These are phyloP conservation scores for Umbilicus rupestris DNA, from an alignment of 164 flowering plant species.

Conservation along the genomic window DNA sequence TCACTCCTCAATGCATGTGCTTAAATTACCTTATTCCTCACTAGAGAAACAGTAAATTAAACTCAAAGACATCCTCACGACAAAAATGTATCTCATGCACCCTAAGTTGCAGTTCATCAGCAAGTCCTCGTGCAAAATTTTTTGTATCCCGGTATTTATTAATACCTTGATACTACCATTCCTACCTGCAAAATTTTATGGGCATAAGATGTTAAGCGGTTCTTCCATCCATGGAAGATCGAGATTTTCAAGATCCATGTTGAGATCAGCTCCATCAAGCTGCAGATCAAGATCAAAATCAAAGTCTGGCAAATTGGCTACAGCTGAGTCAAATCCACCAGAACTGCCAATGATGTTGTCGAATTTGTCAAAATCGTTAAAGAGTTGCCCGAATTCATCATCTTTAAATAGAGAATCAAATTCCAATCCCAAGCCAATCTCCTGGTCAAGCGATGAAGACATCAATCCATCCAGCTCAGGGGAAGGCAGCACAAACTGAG, in stretches of 20 bases:
- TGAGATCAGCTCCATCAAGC: conserved; percentile 46
- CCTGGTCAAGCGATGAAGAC: not conserved
- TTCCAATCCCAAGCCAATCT: conserved; percentile 9
- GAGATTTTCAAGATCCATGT: conserved; percentile 39
- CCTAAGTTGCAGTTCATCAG: too few relatives aligned
- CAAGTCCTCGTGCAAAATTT: too few relatives aligned
- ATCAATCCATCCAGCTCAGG: not conserved
- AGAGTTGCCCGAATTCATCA: not conserved
- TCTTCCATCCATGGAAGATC: conserved; percentile 55
- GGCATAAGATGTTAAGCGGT: not conserved
- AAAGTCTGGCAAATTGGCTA: conserved; percentile 9
- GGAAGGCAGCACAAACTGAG: not conserved
- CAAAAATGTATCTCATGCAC: too few relatives aligned
- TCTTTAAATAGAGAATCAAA: conserved; percentile 8
- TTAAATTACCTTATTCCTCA: too few relatives aligned
- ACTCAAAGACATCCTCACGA: too few relatives aligned
- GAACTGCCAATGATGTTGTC: not conserved
- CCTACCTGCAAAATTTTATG: not conserved
- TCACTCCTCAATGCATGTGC: too few relatives aligned
- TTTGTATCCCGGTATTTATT: not conserved
- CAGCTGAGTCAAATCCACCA: not conserved
- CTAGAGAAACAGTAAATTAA: too few relatives aligned
- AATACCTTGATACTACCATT: not conserved
- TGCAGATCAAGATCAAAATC: conserved; percentile 21
- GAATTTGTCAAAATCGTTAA: conserved; percentile 9